Base-by-base conservation (phyloP, 2,329 filamentous ascomycete species). In the Colletotrichum truncatum region DNA sequence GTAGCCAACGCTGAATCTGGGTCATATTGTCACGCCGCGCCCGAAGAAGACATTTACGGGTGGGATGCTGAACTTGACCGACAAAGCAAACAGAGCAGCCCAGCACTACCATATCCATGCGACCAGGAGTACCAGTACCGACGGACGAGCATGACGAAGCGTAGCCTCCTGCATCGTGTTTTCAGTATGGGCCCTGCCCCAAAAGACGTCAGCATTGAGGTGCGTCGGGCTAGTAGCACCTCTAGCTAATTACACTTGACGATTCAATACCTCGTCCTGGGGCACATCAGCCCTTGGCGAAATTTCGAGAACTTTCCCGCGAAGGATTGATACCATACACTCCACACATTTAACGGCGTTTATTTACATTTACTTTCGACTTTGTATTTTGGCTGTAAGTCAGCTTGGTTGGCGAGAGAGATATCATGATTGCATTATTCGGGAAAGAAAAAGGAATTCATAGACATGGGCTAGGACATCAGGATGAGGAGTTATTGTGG, bases 61-160 rank as follows among this genome's bases (percentile, higher is more conserved):
- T 87, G 85, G 85, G 84, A 87, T 64, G 83, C 83, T 9, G 83
- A 83, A 67, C 75, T 82, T 18, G 76, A 80, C 9, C 74, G 76
- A 21, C 73, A 71, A 45, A 61, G 55, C 21, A 56, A 28, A 41
- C 60, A 46, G 11, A 51, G 26, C 16, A 55, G 62, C n/a, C 57
- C 46, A 3, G 14, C 32, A 10, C 9, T 39, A 18, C 34, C 38
- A 11, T 60, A 3, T 25, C 4, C 49, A 7, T 62, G 36, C 34
- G 54, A 64, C 32, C 71, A 71, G 18, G 55, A 71, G 26, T 71
- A 71, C 43, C 69, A 75, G 23, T 74, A 74, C 49, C 72, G 70
- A 3, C 70, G 74, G 34, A 64, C 70, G n/a, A 68, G 72, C 14
- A 68, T 71, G 21, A 69, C 68, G 11, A 77, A 74, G 58, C 74